Percentiles rank a stretch among this genome's conserved stretches.
These are phyloP conservation scores for Acorus gramineus DNA, from an alignment of 106 monocot genomes.

Conservation along the genomic window DNA sequence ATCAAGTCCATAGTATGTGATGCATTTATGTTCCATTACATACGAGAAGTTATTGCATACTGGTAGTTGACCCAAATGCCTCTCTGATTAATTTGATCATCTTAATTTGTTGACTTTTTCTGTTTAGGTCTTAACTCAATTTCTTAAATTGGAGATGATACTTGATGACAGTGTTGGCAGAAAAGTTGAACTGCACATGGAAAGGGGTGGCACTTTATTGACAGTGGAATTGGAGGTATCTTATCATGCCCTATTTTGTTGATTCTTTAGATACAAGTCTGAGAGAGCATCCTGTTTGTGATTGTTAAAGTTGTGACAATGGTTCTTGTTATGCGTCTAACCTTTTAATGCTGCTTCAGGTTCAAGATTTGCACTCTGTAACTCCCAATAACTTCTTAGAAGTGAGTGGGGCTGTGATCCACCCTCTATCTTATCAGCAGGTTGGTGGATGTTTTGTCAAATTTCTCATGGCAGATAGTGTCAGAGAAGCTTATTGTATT, in stretches of 20 bases:
- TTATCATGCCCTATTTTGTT: neutral
- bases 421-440: constrained; percentile 96
- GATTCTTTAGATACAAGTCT: neutral
- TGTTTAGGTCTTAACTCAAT: constrained; percentile 83
- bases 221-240: constrained; percentile 53
- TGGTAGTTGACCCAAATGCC: neutral
- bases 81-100: neutral
- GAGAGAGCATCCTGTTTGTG: too few relatives aligned
- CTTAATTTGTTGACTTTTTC: constrained; percentile 1
- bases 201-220: constrained; percentile 68
- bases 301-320: too few relatives aligned
- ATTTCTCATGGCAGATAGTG: neutral
- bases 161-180: constrained; percentile 64
- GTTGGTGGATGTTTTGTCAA: constrained; percentile 12
- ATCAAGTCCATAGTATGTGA: too few relatives aligned
- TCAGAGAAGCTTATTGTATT: too few relatives aligned
- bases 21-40: too few relatives aligned
- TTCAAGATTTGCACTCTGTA: constrained; percentile 93
- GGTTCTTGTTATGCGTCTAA: too few relatives aligned
- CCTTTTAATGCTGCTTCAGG: constrained; percentile 26
- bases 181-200: constrained; percentile 63
- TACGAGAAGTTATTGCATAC: too few relatives aligned
- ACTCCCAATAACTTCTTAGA: constrained; percentile 87
- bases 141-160: constrained; percentile 73
- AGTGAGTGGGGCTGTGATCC: constrained; percentile 88